phyloP scores from a whole-genome alignment of 2,329 filamentous ascomycete species.

The Sphaerulina vaccinii region DNA sequence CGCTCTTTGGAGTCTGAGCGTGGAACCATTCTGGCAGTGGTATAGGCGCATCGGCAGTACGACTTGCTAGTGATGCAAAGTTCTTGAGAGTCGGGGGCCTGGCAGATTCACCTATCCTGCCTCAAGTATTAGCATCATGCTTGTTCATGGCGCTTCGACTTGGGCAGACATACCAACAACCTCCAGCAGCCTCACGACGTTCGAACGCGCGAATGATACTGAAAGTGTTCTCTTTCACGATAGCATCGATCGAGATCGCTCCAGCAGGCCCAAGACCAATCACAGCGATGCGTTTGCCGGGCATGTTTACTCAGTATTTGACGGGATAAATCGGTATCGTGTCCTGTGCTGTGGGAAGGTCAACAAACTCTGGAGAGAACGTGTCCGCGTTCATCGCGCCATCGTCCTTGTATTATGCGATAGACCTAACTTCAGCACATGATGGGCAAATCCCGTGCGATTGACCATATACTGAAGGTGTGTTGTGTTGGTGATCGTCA shows the following conservation, averaged over 20 bases:
- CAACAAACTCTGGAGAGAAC: no score
- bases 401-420: no score
- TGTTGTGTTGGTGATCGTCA: no score
- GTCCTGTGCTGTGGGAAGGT: no score
- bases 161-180: slow-evolving; percentile 54
- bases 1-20: slow-evolving; percentile 43
- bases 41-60: slow-evolving; percentile 13
- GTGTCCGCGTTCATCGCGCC: no score
- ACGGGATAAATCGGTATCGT: background rate
- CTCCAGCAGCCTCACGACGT: slow-evolving; percentile 58
- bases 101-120: slow-evolving; percentile 7
- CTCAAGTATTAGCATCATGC: background rate
- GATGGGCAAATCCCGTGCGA: no score
- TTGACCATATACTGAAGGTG: no score
- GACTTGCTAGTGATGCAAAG: background rate
- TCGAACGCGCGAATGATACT: slow-evolving; percentile 53
- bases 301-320: no score
- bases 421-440: no score
- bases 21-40: slow-evolving; percentile 51
- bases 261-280: slow-evolving; percentile 29
- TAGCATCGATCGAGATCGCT: slow-evolving; percentile 9
- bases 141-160: background rate
- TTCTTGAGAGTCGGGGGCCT: slow-evolving; percentile 3
- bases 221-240: slow-evolving; percentile 10
- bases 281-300: slow-evolving; percentile 12